A percentile compares a stretch with the other conserved stretches of the same genome.
Conservation (phyloP, 352 stramenopile species). For the Globisporangium nagaii region DNA sequence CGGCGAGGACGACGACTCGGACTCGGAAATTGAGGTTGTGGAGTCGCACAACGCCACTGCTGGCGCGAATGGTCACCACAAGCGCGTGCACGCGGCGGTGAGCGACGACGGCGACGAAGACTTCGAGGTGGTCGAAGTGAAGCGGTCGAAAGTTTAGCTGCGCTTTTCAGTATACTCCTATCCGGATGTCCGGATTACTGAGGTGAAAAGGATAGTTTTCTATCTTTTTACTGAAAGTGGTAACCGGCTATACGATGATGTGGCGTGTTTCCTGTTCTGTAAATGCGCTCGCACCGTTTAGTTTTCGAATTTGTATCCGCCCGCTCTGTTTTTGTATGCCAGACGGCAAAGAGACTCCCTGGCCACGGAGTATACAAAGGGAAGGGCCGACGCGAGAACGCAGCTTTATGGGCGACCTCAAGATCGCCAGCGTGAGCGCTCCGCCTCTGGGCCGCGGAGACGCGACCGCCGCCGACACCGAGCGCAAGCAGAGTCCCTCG, state of each 20-base stretch:
- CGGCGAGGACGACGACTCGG: slow-evolving; percentile 24
- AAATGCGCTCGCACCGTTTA: too few relatives aligned
- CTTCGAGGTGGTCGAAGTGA: slow-evolving; percentile 10
- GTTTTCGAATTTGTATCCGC: too few relatives aligned
- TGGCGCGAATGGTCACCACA: not conserved
- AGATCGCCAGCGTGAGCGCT: slow-evolving; percentile 9
- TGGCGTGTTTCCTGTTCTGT: too few relatives aligned
- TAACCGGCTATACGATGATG: too few relatives aligned
- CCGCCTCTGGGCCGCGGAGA: slow-evolving; percentile 1
- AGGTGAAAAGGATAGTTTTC: too few relatives aligned
- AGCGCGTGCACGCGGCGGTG: not conserved
- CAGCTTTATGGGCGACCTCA: slow-evolving; percentile 11
- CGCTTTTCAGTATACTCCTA: not conserved
- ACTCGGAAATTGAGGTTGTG: slow-evolving; percentile 29
- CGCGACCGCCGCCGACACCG: not conserved
- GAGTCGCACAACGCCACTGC: not conserved
- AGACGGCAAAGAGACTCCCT: too few relatives aligned
- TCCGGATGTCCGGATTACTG: not conserved
- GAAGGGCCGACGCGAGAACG: slow-evolving; percentile 3
- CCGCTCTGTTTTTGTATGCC: too few relatives aligned
- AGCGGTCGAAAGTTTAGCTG: slow-evolving; percentile 9
- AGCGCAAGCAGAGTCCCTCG: not conserved
- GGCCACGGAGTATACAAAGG: too few relatives aligned
- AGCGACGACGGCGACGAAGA: slow-evolving; percentile 3
- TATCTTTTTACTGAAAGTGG: too few relatives aligned